Conservation (phyloP, 176 grass and related monocot species). For the Typha latifolia region DNA sequence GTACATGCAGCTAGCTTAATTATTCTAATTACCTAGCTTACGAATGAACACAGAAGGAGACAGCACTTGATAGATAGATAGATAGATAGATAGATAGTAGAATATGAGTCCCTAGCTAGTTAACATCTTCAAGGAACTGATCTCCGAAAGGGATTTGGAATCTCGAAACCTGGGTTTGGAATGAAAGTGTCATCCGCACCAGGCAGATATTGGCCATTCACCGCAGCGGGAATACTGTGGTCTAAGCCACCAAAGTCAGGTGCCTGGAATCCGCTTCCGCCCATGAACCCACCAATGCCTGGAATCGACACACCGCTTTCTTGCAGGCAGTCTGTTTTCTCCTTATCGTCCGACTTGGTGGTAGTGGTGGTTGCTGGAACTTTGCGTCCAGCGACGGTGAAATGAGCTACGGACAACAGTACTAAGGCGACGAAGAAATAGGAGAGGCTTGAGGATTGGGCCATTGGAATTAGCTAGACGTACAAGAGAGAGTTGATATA, state of each 20-base stretch:
- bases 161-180: slow-evolving; percentile 77
- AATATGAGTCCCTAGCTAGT: not conserved
- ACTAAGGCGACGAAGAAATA: slow-evolving; percentile 27
- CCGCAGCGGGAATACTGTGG: slow-evolving; percentile 75
- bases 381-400: slow-evolving; percentile 31
- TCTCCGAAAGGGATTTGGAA: slow-evolving; percentile 59
- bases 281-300: slow-evolving; percentile 34
- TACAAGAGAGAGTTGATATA: too few species aligned
- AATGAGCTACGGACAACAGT: slow-evolving; percentile 23
- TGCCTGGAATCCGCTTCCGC: slow-evolving; percentile 23
- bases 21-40: too few species aligned
- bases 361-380: slow-evolving; percentile 5
- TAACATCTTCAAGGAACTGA: too few species aligned
- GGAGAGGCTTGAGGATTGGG: slow-evolving; percentile 13
- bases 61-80: not conserved
- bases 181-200: slow-evolving; percentile 73
- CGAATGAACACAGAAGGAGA: too few species aligned
- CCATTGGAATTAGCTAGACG: slow-evolving; percentile 6
- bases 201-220: slow-evolving; percentile 39
- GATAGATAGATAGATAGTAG: not conserved
- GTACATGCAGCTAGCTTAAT: too few species aligned
- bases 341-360: not conserved
- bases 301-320: slow-evolving; percentile 55
- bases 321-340: slow-evolving; percentile 17
- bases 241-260: slow-evolving; percentile 47